Evolutionary conservation across 768 basidiomycete genomes (phyloP).

Genomic region (Chalciporus sphaerocephalus): DNA sequence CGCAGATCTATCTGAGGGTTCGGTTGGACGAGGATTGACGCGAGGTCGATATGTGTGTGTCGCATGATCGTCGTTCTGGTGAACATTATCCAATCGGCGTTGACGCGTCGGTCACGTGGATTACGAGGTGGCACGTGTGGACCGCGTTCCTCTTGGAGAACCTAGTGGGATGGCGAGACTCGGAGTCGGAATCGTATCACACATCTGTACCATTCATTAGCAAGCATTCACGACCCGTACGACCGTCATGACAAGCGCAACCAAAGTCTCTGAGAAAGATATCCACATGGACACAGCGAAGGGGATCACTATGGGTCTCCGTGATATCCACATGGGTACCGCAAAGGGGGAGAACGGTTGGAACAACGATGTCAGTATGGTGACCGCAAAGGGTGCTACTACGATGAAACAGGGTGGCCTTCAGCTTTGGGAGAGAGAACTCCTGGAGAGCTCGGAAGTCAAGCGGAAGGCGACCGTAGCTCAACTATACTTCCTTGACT

Average conservation of each 20-base stretch:
- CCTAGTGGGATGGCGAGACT: neutral
- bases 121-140: slow-evolving; percentile 2
- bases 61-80: slow-evolving; percentile 16
- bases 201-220: neutral
- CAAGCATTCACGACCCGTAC: neutral
- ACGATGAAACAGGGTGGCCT: slow-evolving; percentile 52
- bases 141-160: neutral
- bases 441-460: slow-evolving; percentile 82
- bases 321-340: slow-evolving; percentile 61
- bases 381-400: slow-evolving; percentile 35
- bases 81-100: neutral
- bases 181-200: no score
- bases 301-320: slow-evolving; percentile 43
- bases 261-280: slow-evolving; percentile 36
- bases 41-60: slow-evolving; percentile 56
- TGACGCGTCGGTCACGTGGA: slow-evolving; percentile 26
- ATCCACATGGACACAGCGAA: slow-evolving; percentile 80
- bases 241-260: slow-evolving; percentile 11
- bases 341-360: slow-evolving; percentile 47
- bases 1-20: slow-evolving; percentile 63
- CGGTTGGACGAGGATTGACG: slow-evolving; percentile 48
- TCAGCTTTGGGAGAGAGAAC: slow-evolving; percentile 80
- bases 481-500: slow-evolving; percentile 95
- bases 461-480: slow-evolving; percentile 95
- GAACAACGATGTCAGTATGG: slow-evolving; percentile 62